Percentiles rank a stretch among this genome's conserved stretches.
Conservation (phyloP, 441 rosid genomes). For the Biscutella auriculata region DNA sequence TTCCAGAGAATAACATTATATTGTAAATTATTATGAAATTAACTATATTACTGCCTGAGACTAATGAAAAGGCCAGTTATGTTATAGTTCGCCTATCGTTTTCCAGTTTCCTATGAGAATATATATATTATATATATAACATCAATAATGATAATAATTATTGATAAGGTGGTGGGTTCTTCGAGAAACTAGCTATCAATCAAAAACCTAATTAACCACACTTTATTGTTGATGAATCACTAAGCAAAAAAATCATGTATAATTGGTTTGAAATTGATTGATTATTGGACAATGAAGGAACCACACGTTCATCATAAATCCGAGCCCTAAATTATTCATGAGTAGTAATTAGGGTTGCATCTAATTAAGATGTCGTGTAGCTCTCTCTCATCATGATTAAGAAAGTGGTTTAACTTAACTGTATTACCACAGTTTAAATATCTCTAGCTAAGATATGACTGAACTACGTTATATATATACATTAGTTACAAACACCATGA, state of each 20-base stretch:
- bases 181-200: slow-evolving; percentile 12
- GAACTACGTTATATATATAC: not conserved
- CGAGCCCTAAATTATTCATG: not conserved
- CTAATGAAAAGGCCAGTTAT: slow-evolving; percentile 17
- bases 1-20: not conserved
- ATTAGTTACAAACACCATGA: slow-evolving; percentile 17
- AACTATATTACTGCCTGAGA: slow-evolving; percentile 19
- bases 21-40: not conserved
- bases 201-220: slow-evolving; percentile 15
- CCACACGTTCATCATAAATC: not conserved
- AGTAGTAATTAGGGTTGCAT: slow-evolving; percentile 1
- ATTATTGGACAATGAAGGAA: not conserved
- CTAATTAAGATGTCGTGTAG: slow-evolving; percentile 17
- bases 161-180: slow-evolving; percentile 14
- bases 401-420: slow-evolving; percentile 2
- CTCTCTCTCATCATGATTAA: slow-evolving; percentile 1
- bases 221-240: not conserved
- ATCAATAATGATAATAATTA: slow-evolving; percentile 14
- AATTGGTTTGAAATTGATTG: not conserved
- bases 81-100: slow-evolving; percentile 21
- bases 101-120: slow-evolving; percentile 19
- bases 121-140: not conserved
- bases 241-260: not conserved
- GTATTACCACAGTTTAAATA: slow-evolving; percentile 5
- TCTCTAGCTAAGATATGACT: not conserved